These are phyloP conservation scores for Obelidium mucronatum DNA, from an alignment of 192 early-diverging fungal genomes.

Conservation along the genomic window DNA sequence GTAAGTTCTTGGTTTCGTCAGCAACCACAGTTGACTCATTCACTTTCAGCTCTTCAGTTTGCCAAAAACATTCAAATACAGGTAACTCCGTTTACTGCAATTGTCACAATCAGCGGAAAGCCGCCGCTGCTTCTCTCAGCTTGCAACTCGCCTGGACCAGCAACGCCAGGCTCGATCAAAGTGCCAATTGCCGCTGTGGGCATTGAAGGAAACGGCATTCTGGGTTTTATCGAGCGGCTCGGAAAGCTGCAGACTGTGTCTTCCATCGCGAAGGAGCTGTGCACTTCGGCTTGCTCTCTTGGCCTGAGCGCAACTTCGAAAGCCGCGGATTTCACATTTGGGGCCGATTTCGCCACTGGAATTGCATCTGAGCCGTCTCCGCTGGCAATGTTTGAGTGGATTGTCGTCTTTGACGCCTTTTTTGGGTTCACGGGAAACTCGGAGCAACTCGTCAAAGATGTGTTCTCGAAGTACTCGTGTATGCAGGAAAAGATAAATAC, in stretches of 20 bases:
- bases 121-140: background rate
- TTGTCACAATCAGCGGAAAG: background rate
- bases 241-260: background rate
- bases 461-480: background rate
- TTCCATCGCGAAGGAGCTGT: background rate
- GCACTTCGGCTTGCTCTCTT: background rate
- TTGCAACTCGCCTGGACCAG: background rate
- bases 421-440: background rate
- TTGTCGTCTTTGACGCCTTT: slow-evolving; percentile 25
- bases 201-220: background rate
- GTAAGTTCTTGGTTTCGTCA: background rate
- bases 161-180: background rate
- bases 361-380: slow-evolving; percentile 10
- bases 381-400: slow-evolving; percentile 33
- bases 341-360: background rate
- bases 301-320: slow-evolving; percentile 30
- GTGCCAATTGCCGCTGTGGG: slow-evolving; percentile 10
- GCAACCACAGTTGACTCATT: background rate
- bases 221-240: slow-evolving; percentile 7
- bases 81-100: background rate
- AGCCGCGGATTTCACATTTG: background rate
- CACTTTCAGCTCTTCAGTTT: slow-evolving; percentile 3
- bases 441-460: background rate
- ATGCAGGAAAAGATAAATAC: background rate
- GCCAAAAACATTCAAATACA: slow-evolving; percentile 24